Conservation (phyloP, 106 monocot genomes). For the Dendrobium catenatum region DNA sequence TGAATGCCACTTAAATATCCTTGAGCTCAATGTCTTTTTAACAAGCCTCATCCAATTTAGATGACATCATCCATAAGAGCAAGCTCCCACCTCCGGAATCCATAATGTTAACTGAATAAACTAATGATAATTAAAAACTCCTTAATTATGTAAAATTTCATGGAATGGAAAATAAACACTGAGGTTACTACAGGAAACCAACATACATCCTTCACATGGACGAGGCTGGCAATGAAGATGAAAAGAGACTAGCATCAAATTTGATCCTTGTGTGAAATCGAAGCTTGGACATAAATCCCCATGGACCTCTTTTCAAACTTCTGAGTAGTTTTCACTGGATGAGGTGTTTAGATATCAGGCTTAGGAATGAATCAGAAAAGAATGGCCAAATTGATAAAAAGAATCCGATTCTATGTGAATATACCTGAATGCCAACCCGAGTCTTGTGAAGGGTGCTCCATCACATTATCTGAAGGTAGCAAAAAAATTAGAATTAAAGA, state of each 20-base stretch:
- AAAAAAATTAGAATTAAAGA: neutral
- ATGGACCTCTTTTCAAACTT: constrained; percentile 25
- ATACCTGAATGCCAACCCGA: constrained; percentile 2
- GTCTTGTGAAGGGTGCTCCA: neutral
- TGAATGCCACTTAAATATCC: constrained; percentile 34
- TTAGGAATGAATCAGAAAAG: neutral
- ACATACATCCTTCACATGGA: constrained; percentile 45
- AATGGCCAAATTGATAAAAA: neutral
- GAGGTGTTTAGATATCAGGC: neutral
- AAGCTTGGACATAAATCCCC: constrained; percentile 35
- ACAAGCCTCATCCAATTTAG: constrained; percentile 13
- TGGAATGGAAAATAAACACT: neutral
- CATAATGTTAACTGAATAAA: constrained; percentile 28
- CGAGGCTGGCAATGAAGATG: constrained; percentile 74
- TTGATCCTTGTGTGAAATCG: constrained; percentile 31
- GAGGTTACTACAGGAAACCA: neutral
- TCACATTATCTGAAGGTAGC: neutral
- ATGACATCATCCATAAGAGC: constrained; percentile 24
- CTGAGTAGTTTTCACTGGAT: neutral
- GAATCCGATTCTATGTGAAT: neutral
- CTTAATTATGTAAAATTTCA: neutral
- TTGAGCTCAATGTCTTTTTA: constrained; percentile 24
- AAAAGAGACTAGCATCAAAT: constrained; percentile 63
- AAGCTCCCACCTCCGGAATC: constrained; percentile 21
- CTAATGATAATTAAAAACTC: neutral